Base-by-base conservation (phyloP, 2,329 filamentous ascomycete genomes). In the Mollisia scopiformis region DNA sequence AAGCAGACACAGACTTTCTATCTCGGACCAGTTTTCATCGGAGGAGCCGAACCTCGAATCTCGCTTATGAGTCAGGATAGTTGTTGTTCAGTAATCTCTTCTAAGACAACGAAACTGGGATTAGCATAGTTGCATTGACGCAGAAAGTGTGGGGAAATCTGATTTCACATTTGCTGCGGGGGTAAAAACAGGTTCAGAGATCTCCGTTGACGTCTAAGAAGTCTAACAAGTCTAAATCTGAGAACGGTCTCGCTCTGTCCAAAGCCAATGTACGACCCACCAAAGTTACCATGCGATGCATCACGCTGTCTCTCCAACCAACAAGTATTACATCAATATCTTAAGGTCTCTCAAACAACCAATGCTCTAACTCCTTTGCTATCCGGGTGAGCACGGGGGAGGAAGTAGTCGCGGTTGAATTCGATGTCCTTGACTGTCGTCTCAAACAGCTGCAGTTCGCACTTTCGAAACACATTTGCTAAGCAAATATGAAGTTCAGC, bases 401-500 rank as follows among this genome's bases (percentile, higher is more conserved):
- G n/a, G 19, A 54, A 54, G 14, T 54, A 23, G 19, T 54, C 51
- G 16, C 51, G 43, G 25, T 41, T 27, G 11, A 55, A 11, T 23
- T 41, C 35, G 3, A 43, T n/a, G 30, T 55, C 52, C 28, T 21
- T 16, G 11, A 27, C 10, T 2, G 4, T 14, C 27, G 14, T n/a
- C 21, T 25, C 30, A 4, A 35, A 59, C 6, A 62, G 31, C 37
- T 59, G 53, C 27, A 62, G 19, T 1, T 57, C 54, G 37, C 47
- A 60, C 31, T 27, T 54, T 16, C 54, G 25, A n/a, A 63, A 59
- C n/a, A 63, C 25, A 11, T 41, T 39, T 23, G 57, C 53, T 3
- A 57, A 31, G 5, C 47, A 39, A 23, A 60, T 41, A 33, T 54
- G 61, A 11, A 62, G 30, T 55, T 65, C 57, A 23, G 60, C 60